Evolutionary conservation across 306 rosid species (phyloP), one percentile per base, ranked within the genome.

Genomic region (Acacia melanoxylon): DNA sequence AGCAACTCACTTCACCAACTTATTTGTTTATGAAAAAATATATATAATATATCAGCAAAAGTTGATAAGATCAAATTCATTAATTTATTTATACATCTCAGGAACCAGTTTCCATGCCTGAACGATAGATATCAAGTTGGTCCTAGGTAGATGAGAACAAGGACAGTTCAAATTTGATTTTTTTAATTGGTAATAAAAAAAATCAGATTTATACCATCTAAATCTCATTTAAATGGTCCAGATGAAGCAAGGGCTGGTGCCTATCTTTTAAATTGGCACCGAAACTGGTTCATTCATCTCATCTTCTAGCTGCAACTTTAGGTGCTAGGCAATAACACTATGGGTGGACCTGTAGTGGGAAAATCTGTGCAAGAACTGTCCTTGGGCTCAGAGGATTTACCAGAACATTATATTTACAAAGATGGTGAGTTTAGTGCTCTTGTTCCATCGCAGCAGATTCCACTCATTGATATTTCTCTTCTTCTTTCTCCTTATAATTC

Each of bases 311-410:
- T 59, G 6, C 68, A 63, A 5, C 20, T 31, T 29, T 2, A 62
- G 68, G 33, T 1, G 17, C 5, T 11, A 11, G 29, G 19, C 68
- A 11, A 1, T 14, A 63, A 27, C 8, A 63, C 4, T 42, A 84
- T 88, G 91, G 81, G 82, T 16, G 86, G 74, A 33, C 41, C 84
- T 68, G 68, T 49, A 3, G 20, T 33, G 9, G 85, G 76, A 1
- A 61, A 72, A 77, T 40, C 84, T 12, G 90, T 85, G 14, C 86
- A 91, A 82, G 91, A 89, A 5, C 68, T 89, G 40, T 1, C 20
- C 20, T 11, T 73, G 67, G 48, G 41, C 62, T 42, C 82, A 33
- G 82, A 84, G 29, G 67, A 72, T 31, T 69, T 86, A 3, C 91
- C 93, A 58, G 80, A 70, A 12, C 71, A 37, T 15, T 91, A 78